Evolutionary conservation across 2,329 filamentous ascomycete genomes (phyloP), one percentile per base, ranked within the genome.

Genomic region (Colletotrichum acutatum): DNA sequence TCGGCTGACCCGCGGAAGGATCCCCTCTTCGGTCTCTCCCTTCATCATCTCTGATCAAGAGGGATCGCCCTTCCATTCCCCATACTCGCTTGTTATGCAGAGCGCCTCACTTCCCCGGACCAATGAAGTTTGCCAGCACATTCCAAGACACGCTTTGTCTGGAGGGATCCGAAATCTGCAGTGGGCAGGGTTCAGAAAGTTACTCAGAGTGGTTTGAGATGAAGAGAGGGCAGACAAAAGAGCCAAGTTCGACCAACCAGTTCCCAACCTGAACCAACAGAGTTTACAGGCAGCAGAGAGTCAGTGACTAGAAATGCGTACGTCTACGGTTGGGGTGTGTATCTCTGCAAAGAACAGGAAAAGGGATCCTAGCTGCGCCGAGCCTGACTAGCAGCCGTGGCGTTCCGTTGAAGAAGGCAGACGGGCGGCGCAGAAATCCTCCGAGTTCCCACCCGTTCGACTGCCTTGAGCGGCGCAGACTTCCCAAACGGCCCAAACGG

Each of bases 201-300:
- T 49, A 42, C 58, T 37, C 37, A 61, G 26, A 61, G 32, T 61
- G 37, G 58, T 61, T 28, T 28, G 37, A 61, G 58, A 61, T 61
- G 58, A 61, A n/a, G 6, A 28, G 26, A 61, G 24, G 34, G n/a
- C 32, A 24, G 42, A 34, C 58, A 22, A 61, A 19, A 28, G 54
- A 19, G 42, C 19, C 42, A 22, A 49, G 19, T 49, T 22, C 12
- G 16, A 49, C 42, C 37, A 42, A 42, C 37, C 16, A 42, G 16
- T 42, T 42, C 37, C 37, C 37, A 42, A 42, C 14, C 37, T 42
- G 37, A 60, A 26, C 32, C 34, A 42, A 42, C 11, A 26, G 24
- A 37, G 12, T n/a, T 26, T 22, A 42, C 14, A 42, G 37, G 37
- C 16, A 19, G 19, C 16, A 42, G 37, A 42, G 37, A 42, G 37